These are phyloP conservation scores for Pseudoneurospora amorphoporcata DNA, from an alignment of 495 filamentous ascomycete genomes.

Conservation along the genomic window DNA sequence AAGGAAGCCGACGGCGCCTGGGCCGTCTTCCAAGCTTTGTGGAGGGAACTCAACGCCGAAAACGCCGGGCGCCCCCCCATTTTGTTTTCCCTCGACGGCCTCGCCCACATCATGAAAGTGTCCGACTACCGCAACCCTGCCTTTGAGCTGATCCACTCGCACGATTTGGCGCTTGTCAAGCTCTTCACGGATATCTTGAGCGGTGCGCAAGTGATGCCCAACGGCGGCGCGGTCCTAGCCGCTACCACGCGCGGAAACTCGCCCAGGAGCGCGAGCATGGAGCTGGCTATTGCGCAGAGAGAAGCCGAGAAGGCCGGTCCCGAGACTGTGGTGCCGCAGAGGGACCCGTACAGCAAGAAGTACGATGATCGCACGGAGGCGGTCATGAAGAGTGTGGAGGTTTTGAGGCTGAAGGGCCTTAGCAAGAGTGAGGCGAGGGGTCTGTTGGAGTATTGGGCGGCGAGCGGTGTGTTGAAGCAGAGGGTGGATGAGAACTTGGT, in stretches of 20 bases:
- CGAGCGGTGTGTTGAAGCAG: constrained; percentile 66
- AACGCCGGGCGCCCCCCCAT: constrained; percentile 63
- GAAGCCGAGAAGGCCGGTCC: constrained; percentile 24
- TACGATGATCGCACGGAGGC: constrained; percentile 58
- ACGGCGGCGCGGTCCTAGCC: constrained; percentile 71
- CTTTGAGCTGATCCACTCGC: constrained; percentile 70
- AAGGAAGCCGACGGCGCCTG: constrained; percentile 67
- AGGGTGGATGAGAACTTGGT: constrained; percentile 62
- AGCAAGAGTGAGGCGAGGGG: constrained; percentile 65
- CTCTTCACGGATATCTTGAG: constrained; percentile 62
- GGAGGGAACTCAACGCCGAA: constrained; percentile 56
- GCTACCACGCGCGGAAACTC: constrained; percentile 59
- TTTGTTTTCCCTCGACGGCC: constrained; percentile 65
- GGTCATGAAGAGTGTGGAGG: constrained; percentile 41
- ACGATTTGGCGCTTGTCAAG: constrained; percentile 69
- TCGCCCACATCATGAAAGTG: constrained; percentile 66
- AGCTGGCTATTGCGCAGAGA: constrained; percentile 50
- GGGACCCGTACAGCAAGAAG: constrained; percentile 50
- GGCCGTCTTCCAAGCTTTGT: constrained; percentile 72
- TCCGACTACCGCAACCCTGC: constrained; percentile 60
- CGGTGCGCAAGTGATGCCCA: constrained; percentile 48
- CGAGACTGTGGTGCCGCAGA: constrained; percentile 27
- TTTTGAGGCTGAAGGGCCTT: constrained; percentile 50
- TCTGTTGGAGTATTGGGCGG: constrained; percentile 88
- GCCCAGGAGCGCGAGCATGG: constrained; percentile 49